Conservation (phyloP, 805 yeast species). For the Henningerozyma blattae region DNA sequence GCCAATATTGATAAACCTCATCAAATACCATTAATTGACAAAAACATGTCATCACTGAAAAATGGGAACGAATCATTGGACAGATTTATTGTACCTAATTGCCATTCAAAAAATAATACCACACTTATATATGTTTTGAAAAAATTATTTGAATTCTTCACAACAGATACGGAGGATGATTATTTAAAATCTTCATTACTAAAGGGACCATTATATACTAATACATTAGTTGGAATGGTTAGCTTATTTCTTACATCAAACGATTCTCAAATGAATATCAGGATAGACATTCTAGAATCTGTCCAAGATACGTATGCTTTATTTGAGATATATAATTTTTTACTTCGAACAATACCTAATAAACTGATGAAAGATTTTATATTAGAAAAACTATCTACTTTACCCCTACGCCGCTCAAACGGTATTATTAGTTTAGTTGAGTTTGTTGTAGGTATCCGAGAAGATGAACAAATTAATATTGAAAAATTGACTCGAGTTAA, state of each 20-base stretch:
- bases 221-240: constrained; percentile 38
- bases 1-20: constrained; percentile 44
- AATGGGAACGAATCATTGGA: constrained; percentile 16
- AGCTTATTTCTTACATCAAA: constrained; percentile 18
- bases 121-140: constrained; percentile 9
- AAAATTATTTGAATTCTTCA: constrained; percentile 11
- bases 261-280: constrained; percentile 22
- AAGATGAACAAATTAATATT: constrained; percentile 48
- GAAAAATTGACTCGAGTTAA: constrained; percentile 57
- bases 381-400: constrained; percentile 35
- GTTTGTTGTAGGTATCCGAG: constrained; percentile 64
- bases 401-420: constrained; percentile 43
- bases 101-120: constrained; percentile 5
- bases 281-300: constrained; percentile 25
- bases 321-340: constrained; percentile 44
- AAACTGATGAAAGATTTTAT: constrained; percentile 36
- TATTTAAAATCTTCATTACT: constrained; percentile 30
- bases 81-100: constrained; percentile 10
- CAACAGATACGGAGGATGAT: constrained; percentile 9
- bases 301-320: constrained; percentile 58
- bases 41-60: constrained; percentile 42
- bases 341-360: constrained; percentile 39
- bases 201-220: constrained; percentile 59
- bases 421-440: constrained; percentile 72
- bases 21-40: constrained; percentile 52